A percentile compares a stretch with the other conserved stretches of the same genome.
These are phyloP conservation scores for Fusarium piperis DNA, from an alignment of 2,329 filamentous ascomycete species.

Conservation along the genomic window DNA sequence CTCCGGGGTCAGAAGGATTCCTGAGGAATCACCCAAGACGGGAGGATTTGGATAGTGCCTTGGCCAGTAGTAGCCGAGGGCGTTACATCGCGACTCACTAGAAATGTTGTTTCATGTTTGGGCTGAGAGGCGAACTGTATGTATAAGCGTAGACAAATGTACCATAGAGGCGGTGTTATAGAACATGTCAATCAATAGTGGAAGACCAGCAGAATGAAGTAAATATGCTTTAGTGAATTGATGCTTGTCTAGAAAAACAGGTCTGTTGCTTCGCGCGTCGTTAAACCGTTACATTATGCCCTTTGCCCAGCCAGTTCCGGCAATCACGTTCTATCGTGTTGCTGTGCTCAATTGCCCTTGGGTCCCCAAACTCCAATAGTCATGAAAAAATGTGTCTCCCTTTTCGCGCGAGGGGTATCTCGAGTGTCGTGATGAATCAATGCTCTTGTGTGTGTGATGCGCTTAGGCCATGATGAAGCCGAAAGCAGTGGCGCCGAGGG, in stretches of 20 bases:
- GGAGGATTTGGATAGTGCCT: background rate
- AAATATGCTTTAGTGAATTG: background rate
- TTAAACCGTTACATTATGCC: conserved; percentile 15
- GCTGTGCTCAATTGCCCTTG: conserved; percentile 8
- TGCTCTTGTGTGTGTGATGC: too few relatives aligned
- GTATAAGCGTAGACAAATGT: conserved; percentile 11
- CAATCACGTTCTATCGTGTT: conserved; percentile 10
- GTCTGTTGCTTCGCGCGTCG: background rate
- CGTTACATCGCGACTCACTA: conserved; percentile 11
- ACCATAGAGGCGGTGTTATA: background rate
- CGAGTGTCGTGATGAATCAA: background rate
- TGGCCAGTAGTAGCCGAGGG: background rate
- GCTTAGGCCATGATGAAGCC: conserved; percentile 37
- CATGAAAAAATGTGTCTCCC: conserved; percentile 1
- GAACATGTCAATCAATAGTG: background rate
- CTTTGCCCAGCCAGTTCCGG: conserved; percentile 2
- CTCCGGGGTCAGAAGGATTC: conserved; percentile 16
- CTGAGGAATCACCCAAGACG: background rate
- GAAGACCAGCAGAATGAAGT: background rate
- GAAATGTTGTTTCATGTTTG: background rate
- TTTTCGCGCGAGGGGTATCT: conserved; percentile 16
- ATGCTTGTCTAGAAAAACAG: conserved; percentile 1
- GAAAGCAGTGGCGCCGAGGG: conserved; percentile 39
- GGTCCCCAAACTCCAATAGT: conserved; percentile 25
- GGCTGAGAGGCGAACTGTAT: background rate